These are phyloP conservation scores for Neurospora tetrasperma DNA, from an alignment of 495 filamentous ascomycete species.

Conservation along the genomic window DNA sequence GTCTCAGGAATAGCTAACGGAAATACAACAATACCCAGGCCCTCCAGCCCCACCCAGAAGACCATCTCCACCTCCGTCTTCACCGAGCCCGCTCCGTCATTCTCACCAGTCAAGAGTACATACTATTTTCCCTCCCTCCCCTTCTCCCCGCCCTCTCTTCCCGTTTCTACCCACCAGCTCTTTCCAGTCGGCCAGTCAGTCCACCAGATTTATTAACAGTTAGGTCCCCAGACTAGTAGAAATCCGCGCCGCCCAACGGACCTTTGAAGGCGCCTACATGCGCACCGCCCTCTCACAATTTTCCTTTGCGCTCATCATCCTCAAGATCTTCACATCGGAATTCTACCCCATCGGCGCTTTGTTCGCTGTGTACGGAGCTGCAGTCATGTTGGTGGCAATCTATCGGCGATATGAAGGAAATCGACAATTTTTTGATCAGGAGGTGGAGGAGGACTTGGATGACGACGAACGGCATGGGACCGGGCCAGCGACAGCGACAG, in stretches of 20 bases:
- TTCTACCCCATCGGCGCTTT: slow-evolving; percentile 91
- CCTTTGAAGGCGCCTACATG: slow-evolving; percentile 95
- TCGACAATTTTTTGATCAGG: slow-evolving; percentile 73
- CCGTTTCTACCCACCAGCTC: too few relatives aligned
- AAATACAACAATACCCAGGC: slow-evolving; percentile 14
- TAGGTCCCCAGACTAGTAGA: slow-evolving; percentile 51
- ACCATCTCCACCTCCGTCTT: slow-evolving; percentile 51
- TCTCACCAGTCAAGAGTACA: slow-evolving; percentile 59
- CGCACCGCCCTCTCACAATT: slow-evolving; percentile 91
- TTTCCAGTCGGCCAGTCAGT: too few relatives aligned
- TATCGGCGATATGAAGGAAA: slow-evolving; percentile 86
- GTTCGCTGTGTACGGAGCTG: slow-evolving; percentile 83
- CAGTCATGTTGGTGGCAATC: slow-evolving; percentile 67
- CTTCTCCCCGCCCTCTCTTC: too few relatives aligned
- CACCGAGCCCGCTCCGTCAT: slow-evolving; percentile 80
- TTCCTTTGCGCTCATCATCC: slow-evolving; percentile 83
- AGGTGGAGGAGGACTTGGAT: slow-evolving; percentile 36
- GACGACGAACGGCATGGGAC: background rate
- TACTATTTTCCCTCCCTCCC: background rate
- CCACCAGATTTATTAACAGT: too few relatives aligned
- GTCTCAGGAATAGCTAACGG: background rate
- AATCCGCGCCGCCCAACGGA: slow-evolving; percentile 86
- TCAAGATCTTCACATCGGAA: slow-evolving; percentile 92
- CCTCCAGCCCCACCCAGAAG: slow-evolving; percentile 42
- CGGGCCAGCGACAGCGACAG: background rate